Conservation (phyloP, 371 early-diverging fungal genomes). For the Batkoa obscura region DNA sequence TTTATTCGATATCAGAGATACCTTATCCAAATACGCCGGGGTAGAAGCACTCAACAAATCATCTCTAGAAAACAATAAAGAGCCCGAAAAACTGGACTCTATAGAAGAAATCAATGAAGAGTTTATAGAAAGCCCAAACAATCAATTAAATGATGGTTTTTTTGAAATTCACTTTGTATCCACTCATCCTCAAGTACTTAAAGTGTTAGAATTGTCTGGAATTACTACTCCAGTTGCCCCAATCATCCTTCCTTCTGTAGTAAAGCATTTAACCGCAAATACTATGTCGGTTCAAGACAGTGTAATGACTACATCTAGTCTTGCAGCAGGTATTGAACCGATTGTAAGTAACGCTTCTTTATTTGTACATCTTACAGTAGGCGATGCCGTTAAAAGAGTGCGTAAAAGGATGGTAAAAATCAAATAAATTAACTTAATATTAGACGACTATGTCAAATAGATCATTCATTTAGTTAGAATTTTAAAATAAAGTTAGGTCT, state of each 20-base stretch:
- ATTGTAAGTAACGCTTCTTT: not conserved
- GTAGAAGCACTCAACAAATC: not conserved
- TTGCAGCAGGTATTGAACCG: not conserved
- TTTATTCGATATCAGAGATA: slow-evolving; percentile 28
- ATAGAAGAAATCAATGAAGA: not conserved
- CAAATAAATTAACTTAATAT: no score
- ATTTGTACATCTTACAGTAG: not conserved
- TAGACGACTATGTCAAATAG: no score
- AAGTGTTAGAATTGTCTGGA: slow-evolving; percentile 15
- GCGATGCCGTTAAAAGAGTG: not conserved
- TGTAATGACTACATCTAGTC: not conserved
- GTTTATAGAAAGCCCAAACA: not conserved
- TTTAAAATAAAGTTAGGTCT: no score
- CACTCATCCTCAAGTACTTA: slow-evolving; percentile 13
- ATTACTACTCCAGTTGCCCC: slow-evolving; percentile 17
- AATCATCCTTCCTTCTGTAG: slow-evolving; percentile 11
- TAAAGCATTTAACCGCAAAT: not conserved
- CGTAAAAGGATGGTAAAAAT: not conserved
- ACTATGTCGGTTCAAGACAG: not conserved
- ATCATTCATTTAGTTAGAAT: no score
- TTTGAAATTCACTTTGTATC: slow-evolving; percentile 17
- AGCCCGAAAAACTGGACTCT: not conserved
- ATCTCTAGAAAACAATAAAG: not conserved
- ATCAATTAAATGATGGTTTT: slow-evolving; percentile 7
- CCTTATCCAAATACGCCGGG: slow-evolving; percentile 25